Percentiles rank a stretch among this genome's conserved stretches.
Conservation (phyloP, 1,284 basidiomycete genomes). For the Porogramme epimiltina region DNA sequence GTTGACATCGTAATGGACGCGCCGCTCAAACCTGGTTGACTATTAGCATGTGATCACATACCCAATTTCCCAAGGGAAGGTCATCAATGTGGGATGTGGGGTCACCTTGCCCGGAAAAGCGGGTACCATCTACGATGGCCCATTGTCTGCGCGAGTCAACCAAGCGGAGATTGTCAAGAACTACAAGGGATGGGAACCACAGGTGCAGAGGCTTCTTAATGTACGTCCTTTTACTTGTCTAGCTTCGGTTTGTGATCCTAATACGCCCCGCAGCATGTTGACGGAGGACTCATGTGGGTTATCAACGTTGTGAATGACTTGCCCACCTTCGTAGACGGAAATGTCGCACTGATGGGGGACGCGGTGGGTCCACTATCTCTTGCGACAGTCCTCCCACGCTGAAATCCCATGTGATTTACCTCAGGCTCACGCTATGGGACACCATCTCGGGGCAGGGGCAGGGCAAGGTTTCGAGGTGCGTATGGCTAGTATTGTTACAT, state of each 20-base stretch:
- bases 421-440: conserved; percentile 34
- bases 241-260: neutral
- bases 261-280: neutral
- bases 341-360: conserved; percentile 31
- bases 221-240: conserved; percentile 19
- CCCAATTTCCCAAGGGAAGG: conserved; percentile 12
- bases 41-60: conserved; percentile 15
- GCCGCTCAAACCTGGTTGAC: neutral
- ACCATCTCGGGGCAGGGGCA: conserved; percentile 34
- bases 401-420: neutral
- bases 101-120: conserved; percentile 21
- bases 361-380: conserved; percentile 27
- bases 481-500: neutral
- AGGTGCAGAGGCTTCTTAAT: conserved; percentile 27
- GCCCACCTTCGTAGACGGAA: conserved; percentile 23
- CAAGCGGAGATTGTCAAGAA: conserved; percentile 23
- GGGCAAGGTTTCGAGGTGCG: conserved; percentile 36
- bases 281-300: conserved; percentile 25
- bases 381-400: neutral
- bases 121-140: conserved; percentile 26
- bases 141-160: conserved; percentile 25
- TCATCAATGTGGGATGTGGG: conserved; percentile 28
- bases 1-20: too few relatives aligned
- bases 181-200: conserved; percentile 30
- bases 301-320: conserved; percentile 25